Base-by-base conservation (phyloP, 2,329 filamentous ascomycete species). In the Curvularia sp. region DNA sequence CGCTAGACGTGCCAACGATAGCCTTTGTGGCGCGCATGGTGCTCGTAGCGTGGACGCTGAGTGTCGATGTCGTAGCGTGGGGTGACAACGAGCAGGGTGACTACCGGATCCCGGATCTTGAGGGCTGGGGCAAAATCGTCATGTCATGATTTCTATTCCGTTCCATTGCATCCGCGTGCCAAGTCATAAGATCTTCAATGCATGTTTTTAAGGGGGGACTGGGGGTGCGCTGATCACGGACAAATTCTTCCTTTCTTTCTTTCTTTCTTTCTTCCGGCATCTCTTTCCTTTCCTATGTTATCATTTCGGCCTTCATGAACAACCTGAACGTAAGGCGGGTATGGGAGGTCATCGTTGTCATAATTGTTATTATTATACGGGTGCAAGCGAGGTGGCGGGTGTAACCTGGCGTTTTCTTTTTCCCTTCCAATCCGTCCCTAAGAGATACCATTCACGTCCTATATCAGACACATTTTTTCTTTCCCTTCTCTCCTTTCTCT, bases 1-100 rank as follows among this genome's bases (percentile, higher is more conserved):
- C 74, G 8, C 55, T 75, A 9, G 59, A 64, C 41, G 50, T 76
- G 1, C 53, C 65, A 8, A 67, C 38, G 0, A 53, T 75, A 9
- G 70, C 69, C 0, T 53, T 47, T 34, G 67, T 76, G 0, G 70
- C 71, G 12, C 43, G 71, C 7, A 50, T 75, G 53, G 65, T 76
- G 19, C 15, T 75, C 43, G 73, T 72, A 6, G 74, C 72, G 1
- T 77, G 74, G 74, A 72, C 71, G 28, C 27, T 67, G 34, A 71
- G 70, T 38, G 73, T 75, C 23, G 61, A 59, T 23, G 27, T 1
- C 1, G 70, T 73, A 1, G 71, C 64, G 2, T 73, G 70, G 69
- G 69, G 63, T 38, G 60, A 64, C 13, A 57, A 60, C 0, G 61
- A 70, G 41, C 38, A 36, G 1, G 70, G 66, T 1, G 21, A 18